These are phyloP conservation scores for Aureobasidium mangrovei DNA, from an alignment of 2,329 filamentous ascomycete species.

Conservation along the genomic window DNA sequence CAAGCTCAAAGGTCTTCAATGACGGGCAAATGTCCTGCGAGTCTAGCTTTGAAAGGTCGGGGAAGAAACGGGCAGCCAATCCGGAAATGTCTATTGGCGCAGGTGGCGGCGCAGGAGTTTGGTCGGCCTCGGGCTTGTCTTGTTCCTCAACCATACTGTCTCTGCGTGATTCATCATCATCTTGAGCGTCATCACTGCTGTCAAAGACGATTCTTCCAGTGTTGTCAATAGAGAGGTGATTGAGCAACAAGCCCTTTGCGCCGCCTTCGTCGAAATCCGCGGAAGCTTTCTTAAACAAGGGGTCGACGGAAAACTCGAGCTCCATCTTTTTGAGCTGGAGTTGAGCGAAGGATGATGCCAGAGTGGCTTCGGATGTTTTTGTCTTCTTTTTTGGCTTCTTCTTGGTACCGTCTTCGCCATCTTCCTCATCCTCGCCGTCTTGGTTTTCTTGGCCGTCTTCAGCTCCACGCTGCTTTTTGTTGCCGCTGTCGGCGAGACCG, in stretches of 20 bases:
- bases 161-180: conserved; percentile 30
- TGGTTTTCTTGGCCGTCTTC: conserved; percentile 52
- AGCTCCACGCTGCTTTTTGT: conserved; percentile 43
- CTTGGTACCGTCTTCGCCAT: conserved; percentile 39
- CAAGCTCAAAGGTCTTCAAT: conserved; percentile 85
- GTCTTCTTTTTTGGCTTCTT: conserved; percentile 62
- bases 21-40: conserved; percentile 90
- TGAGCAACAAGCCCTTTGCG: conserved; percentile 86
- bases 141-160: conserved; percentile 35
- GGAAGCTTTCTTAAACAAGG: conserved; percentile 97
- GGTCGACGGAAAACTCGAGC: conserved; percentile 90
- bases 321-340: conserved; percentile 96
- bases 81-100: conserved; percentile 70
- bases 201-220: conserved; percentile 94
- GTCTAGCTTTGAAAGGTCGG: conserved; percentile 66
- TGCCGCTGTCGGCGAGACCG: conserved; percentile 78
- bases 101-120: conserved; percentile 40
- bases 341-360: conserved; percentile 79
- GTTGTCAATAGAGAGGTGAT: conserved; percentile 91
- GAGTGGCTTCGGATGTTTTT: conserved; percentile 80
- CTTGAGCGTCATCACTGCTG: conserved; percentile 77
- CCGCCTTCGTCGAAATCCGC: conserved; percentile 98
- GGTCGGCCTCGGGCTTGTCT: conserved; percentile 32
- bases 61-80: conserved; percentile 76
- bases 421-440: conserved; percentile 56